phyloP scores from a whole-genome alignment of 1,284 basidiomycete species.

The Cronartium ribicola region DNA sequence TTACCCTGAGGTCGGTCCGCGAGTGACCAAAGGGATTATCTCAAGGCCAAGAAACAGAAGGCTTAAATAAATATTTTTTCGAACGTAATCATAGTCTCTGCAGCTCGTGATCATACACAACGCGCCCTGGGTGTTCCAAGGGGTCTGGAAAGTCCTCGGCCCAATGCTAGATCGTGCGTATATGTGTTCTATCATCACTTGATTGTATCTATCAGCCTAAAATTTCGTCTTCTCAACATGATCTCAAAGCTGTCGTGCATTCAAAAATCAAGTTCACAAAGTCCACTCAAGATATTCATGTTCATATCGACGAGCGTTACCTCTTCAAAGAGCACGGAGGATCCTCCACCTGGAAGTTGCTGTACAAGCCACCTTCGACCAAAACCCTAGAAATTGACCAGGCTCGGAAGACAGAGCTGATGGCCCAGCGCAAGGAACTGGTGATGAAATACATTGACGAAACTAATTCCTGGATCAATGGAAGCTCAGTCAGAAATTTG shows the following conservation, averaged over 20 bases:
- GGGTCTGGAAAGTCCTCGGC: conserved; percentile 36
- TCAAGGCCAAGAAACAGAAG: no score
- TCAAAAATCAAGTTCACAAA: neutral
- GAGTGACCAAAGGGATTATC: no score
- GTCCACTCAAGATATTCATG: neutral
- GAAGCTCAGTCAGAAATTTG: neutral
- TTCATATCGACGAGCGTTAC: neutral
- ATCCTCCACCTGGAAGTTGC: neutral
- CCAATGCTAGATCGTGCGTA: conserved; percentile 37
- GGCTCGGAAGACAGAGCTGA: neutral
- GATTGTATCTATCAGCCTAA: neutral
- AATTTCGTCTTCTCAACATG: neutral
- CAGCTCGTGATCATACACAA: conserved; percentile 27
- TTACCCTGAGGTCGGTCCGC: conserved; percentile 31
- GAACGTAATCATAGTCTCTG: conserved; percentile 5
- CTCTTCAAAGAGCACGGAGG: neutral
- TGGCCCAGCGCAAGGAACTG: neutral
- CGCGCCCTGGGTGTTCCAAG: conserved; percentile 39
- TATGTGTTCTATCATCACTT: neutral
- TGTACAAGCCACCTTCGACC: neutral
- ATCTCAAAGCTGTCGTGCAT: neutral
- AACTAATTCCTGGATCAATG: neutral
- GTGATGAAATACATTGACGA: neutral
- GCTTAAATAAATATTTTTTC: no score
- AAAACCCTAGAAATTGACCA: neutral